Evolutionary conservation across 1,284 basidiomycete genomes (phyloP).

Genomic region (Apiotrichum brassicae): DNA sequence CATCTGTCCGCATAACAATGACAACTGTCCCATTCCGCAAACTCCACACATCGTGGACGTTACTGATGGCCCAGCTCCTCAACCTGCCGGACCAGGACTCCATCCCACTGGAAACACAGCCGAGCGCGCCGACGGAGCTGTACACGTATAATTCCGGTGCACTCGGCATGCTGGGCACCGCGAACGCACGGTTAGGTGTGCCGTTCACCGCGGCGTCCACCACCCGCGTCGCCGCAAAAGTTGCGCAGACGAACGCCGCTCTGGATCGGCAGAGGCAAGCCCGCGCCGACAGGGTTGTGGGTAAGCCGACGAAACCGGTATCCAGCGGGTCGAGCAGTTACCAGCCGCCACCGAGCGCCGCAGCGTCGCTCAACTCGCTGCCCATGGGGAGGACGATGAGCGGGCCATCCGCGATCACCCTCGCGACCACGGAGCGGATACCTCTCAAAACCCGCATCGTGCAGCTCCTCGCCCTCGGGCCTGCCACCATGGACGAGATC

Average conservation of each 20-base stretch:
- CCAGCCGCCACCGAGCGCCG: neutral
- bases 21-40: neutral
- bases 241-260: constrained; percentile 26
- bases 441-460: constrained; percentile 43
- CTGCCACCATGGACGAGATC: constrained; percentile 26
- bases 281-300: constrained; percentile 24
- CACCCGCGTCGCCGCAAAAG: constrained; percentile 25
- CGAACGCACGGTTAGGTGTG: constrained; percentile 28
- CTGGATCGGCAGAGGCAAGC: constrained; percentile 27
- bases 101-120: constrained; percentile 21
- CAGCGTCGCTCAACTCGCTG: neutral
- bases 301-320: constrained; percentile 2
- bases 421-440: constrained; percentile 15
- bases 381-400: constrained; percentile 14
- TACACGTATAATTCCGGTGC: constrained; percentile 12
- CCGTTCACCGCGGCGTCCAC: constrained; percentile 24
- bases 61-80: constrained; percentile 20
- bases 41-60: neutral
- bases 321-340: neutral
- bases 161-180: constrained; percentile 32
- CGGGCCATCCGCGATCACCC: constrained; percentile 10
- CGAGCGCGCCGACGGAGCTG: constrained; percentile 27
- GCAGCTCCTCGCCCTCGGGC: constrained; percentile 38
- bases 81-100: constrained; percentile 24
- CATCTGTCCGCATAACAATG: too few relatives aligned